Evolutionary conservation across 768 basidiomycete genomes (phyloP).

Genomic region (Lactarius hengduanensis): DNA sequence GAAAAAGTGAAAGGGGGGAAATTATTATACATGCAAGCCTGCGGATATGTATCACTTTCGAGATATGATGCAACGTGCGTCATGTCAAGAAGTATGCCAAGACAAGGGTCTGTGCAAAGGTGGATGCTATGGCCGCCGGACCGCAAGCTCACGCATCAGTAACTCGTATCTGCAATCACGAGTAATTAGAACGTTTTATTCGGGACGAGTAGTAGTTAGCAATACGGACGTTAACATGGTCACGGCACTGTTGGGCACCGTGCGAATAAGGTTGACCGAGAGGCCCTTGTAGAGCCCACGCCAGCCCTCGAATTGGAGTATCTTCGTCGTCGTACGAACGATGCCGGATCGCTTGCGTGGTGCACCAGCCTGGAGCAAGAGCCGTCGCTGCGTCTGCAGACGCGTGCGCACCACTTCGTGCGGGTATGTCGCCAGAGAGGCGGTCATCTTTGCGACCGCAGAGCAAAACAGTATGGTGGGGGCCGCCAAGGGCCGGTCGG

Average conservation of each 20-base stretch:
- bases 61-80: not conserved
- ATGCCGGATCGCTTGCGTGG: constrained; percentile 66
- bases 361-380: constrained; percentile 48
- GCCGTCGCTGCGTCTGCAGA: constrained; percentile 77
- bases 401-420: constrained; percentile 99
- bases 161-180: constrained; percentile 40
- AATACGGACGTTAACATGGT: constrained; percentile 85
- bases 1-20: not conserved
- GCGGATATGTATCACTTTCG: constrained; percentile 23
- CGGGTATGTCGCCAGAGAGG: constrained; percentile 93
- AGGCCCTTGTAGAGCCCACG: constrained; percentile 88
- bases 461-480: constrained; percentile 81
- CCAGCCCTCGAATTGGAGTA: constrained; percentile 84
- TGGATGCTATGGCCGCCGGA: constrained; percentile 14
- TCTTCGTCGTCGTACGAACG: constrained; percentile 65
- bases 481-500: constrained; percentile 46
- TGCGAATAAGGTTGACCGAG: constrained; percentile 90
- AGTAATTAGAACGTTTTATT: constrained; percentile 26
- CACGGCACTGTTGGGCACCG: constrained; percentile 94
- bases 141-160: constrained; percentile 39
- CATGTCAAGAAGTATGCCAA: constrained; percentile 10
- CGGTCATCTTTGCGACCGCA: constrained; percentile 93
- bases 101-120: not conserved
- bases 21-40: constrained; percentile 23
- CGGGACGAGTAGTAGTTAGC: too few species aligned